Conservation (phyloP, 2,329 filamentous ascomycete genomes). For the Teratosphaeriaceae sp. region DNA sequence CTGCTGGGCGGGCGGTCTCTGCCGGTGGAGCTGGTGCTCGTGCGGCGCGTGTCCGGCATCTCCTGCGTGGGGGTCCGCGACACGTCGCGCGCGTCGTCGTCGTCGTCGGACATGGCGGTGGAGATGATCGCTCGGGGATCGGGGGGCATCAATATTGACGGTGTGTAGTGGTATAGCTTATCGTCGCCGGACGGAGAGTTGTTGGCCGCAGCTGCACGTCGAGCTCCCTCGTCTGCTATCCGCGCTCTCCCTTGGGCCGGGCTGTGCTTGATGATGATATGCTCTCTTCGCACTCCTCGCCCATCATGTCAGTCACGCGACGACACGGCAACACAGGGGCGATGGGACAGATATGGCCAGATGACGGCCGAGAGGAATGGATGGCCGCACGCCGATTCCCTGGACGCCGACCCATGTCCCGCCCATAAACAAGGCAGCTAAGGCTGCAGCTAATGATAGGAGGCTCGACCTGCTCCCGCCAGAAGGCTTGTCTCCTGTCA, state of each 20-base stretch:
- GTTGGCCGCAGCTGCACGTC: background rate
- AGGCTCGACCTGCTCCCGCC: too few species aligned
- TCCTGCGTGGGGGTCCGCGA: conserved; percentile 1
- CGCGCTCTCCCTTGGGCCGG: background rate
- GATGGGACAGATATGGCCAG: background rate
- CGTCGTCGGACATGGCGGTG: conserved; percentile 7
- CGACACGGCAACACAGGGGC: too few species aligned
- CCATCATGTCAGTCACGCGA: too few species aligned
- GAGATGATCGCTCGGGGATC: background rate
- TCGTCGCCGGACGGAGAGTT: background rate
- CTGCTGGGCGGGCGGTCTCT: too few species aligned
- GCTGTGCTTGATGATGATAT: background rate
- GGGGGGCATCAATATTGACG: too few species aligned
- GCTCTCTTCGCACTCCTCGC: background rate
- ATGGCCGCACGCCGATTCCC: too few species aligned
- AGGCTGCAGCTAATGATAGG: too few species aligned
- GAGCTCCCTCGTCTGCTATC: background rate
- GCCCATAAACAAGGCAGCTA: too few species aligned
- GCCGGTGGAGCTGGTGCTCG: conserved; percentile 10
- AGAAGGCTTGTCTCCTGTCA: too few species aligned
- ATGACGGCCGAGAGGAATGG: background rate
- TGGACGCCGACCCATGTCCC: too few species aligned
- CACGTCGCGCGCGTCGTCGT: background rate
- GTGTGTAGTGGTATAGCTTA: too few species aligned
- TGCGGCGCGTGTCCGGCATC: conserved; percentile 9